Evolutionary conservation across 257 asterid species (phyloP).

Genomic region (Rhazya stricta): DNA sequence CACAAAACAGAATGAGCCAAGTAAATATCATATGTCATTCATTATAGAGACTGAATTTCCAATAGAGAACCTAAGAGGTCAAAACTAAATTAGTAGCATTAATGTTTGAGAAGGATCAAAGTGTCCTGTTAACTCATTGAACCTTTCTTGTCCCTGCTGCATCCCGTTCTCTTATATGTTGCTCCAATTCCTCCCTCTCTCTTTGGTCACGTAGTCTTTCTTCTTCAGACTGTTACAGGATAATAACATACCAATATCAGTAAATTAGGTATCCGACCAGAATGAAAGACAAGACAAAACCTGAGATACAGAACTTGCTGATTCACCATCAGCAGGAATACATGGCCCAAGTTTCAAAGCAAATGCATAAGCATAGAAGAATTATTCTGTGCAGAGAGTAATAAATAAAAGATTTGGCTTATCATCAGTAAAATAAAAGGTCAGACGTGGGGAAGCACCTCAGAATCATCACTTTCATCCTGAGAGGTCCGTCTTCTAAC

Average conservation of each 20-base stretch:
- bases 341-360: neutral
- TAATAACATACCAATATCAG: constrained; percentile 12
- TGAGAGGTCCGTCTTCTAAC: constrained; percentile 50
- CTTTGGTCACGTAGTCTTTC: constrained; percentile 81
- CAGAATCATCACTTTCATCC: constrained; percentile 67
- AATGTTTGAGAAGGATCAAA: neutral
- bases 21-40: neutral
- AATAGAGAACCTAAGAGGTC: neutral
- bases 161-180: constrained; percentile 72
- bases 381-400: neutral
- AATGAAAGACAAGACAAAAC: neutral
- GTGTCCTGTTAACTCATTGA: neutral
- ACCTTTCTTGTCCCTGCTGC: constrained; percentile 93
- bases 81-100: neutral
- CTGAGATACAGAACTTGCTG: neutral
- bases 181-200: constrained; percentile 86
- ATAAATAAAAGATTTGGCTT: neutral
- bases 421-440: neutral
- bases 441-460: constrained; percentile 37
- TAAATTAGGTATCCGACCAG: constrained; percentile 2
- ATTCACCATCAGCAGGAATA: neutral
- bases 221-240: constrained; percentile 70
- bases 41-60: neutral
- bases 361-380: neutral
- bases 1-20: neutral